A percentile compares a stretch with the other conserved stretches of the same genome.
Evolutionary conservation across 2,329 filamentous ascomycete species (phyloP).

Genomic region (Verticillium longisporum): DNA sequence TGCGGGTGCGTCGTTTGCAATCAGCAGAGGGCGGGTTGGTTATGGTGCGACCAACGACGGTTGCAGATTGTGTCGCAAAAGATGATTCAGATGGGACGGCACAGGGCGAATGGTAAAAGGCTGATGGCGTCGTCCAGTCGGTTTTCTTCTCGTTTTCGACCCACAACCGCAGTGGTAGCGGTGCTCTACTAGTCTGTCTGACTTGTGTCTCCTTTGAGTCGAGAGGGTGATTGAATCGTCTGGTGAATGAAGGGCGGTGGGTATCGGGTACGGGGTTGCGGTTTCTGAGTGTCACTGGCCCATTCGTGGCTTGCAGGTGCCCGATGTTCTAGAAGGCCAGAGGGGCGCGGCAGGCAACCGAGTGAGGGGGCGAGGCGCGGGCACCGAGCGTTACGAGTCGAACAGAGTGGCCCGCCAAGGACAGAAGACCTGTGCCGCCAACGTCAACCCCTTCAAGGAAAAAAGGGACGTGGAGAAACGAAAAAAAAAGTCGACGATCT

Average conservation of each 20-base stretch:
- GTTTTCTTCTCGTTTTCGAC: background rate
- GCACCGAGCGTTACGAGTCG: background rate
- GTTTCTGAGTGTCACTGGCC: background rate
- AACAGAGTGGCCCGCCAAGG: background rate
- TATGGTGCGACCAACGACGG: background rate
- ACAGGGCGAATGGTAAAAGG: background rate
- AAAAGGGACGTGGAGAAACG: too few species aligned
- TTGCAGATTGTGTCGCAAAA: background rate
- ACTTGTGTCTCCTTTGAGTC: background rate
- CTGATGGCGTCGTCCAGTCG: background rate
- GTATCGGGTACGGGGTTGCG: background rate
- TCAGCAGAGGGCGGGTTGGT: background rate
- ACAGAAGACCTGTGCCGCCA: background rate
- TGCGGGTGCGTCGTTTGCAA: background rate
- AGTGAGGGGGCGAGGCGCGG: background rate
- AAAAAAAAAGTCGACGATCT: too few species aligned
- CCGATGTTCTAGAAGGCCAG: constrained; percentile 1
- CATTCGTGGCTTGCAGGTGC: background rate
- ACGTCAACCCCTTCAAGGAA: too few species aligned
- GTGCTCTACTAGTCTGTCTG: background rate
- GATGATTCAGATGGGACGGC: background rate
- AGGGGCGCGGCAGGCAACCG: background rate
- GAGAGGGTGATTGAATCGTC: background rate
- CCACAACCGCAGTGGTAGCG: background rate
- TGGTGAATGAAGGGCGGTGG: background rate